A percentile compares a stretch with the other conserved stretches of the same genome.
These are phyloP conservation scores for Mycena albidolilacea DNA, from an alignment of 768 basidiomycete genomes.

Conservation along the genomic window DNA sequence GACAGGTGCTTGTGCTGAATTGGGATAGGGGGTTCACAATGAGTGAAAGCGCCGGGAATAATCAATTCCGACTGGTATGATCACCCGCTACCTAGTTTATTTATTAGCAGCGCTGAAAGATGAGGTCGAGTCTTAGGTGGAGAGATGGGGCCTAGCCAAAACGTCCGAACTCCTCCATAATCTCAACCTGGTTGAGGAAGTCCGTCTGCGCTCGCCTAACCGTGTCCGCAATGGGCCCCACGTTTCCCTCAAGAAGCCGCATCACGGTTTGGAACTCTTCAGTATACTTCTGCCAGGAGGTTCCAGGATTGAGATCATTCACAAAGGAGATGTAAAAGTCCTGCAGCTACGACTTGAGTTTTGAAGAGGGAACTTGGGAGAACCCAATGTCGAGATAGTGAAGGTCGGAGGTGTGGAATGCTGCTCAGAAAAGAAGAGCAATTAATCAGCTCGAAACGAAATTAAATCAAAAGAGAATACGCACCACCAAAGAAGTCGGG, in stretches of 20 bases:
- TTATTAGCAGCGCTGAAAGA: no score
- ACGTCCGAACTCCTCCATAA: constrained; percentile 8
- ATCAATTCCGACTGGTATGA: no score
- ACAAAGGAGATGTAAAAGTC: constrained; percentile 25
- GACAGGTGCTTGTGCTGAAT: no score
- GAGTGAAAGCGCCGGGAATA: no score
- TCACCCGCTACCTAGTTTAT: no score
- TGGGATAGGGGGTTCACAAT: no score
- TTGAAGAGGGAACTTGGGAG: not conserved
- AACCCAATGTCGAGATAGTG: constrained; percentile 25
- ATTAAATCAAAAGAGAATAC: not conserved
- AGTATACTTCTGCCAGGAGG: constrained; percentile 10
- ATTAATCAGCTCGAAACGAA: no score
- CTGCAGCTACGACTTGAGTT: constrained; percentile 13
- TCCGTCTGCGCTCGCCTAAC: constrained; percentile 3
- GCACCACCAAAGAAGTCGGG: constrained; percentile 21
- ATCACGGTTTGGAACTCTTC: not conserved
- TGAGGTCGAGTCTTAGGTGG: no score
- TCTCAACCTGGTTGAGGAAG: constrained; percentile 1
- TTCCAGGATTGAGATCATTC: constrained; percentile 13
- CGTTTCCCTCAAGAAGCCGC: not conserved
- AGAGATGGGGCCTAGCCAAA: not conserved
- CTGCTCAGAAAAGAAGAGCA: not conserved
- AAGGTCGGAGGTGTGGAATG: constrained; percentile 20
- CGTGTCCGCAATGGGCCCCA: constrained; percentile 4